phyloP scores from a whole-genome alignment of 768 basidiomycete species.

The Tephrocybe sp. region DNA sequence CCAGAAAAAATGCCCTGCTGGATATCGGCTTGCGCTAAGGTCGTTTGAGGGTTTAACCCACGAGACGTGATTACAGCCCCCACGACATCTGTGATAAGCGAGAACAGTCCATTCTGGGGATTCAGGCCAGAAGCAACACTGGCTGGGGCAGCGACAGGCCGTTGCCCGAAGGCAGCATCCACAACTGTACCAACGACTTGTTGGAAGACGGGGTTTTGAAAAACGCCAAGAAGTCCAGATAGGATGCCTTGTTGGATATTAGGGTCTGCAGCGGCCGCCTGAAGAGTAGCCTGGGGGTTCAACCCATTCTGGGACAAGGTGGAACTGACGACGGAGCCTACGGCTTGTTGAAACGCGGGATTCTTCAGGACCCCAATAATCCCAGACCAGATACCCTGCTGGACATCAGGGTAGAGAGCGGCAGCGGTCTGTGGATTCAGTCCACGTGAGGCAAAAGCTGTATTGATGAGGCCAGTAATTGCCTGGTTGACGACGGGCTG shows the following conservation, averaged over 20 bases:
- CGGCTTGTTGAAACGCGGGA: constrained; percentile 5
- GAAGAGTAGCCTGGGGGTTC: not conserved
- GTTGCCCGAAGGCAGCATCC: not conserved
- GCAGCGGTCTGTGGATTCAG: constrained; percentile 1
- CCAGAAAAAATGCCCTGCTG: constrained; percentile 4
- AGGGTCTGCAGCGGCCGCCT: not conserved
- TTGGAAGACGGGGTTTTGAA: constrained; percentile 8
- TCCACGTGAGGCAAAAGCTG: not conserved
- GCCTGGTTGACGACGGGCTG: not conserved
- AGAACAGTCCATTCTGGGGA: not conserved
- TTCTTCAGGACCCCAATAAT: constrained; percentile 1
- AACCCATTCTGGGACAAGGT: constrained; percentile 1
- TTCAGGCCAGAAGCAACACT: not conserved
- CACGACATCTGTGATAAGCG: not conserved
- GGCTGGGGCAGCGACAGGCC: not conserved
- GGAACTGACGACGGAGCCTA: not conserved
- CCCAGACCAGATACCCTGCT: constrained; percentile 4
- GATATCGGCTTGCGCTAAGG: not conserved
- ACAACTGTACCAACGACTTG: constrained; percentile 1
- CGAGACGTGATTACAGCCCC: not conserved
- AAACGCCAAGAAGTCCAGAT: not conserved
- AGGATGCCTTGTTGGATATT: constrained; percentile 2
- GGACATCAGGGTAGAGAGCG: not conserved
- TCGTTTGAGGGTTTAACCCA: not conserved
- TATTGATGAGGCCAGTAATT: not conserved